phyloP scores from a whole-genome alignment of 257 asterid genomes.

The Anisodus acutangulus region DNA sequence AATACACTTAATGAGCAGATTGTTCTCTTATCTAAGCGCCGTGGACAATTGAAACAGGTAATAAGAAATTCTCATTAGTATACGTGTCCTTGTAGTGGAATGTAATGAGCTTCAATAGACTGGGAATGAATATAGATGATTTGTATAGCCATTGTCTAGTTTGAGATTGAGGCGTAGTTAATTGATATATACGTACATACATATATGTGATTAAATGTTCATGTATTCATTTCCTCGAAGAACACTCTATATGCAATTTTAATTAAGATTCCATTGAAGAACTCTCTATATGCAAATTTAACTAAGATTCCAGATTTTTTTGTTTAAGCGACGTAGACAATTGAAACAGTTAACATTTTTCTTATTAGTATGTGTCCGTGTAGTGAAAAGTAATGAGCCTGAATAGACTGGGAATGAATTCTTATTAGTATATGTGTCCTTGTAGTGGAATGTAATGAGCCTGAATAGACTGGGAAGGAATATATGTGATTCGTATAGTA shows the following conservation, averaged over 20 bases:
- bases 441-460: not conserved
- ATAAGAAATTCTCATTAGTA: too few relatives aligned
- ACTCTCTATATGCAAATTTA: too few relatives aligned
- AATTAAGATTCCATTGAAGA: too few relatives aligned
- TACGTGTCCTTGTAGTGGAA: not conserved
- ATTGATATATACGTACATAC: not conserved
- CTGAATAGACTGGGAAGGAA: not conserved
- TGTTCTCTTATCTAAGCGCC: constrained; percentile 79
- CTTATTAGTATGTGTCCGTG: not conserved
- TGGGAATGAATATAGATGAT: not conserved
- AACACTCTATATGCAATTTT: too few relatives aligned
- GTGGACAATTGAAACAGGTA: constrained; percentile 94
- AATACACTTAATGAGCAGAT: constrained; percentile 81
- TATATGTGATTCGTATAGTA: not conserved
- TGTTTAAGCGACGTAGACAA: constrained; percentile 97
- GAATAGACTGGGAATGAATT: not conserved
- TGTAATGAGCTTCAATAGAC: not conserved
- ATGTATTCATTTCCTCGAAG: too few relatives aligned
- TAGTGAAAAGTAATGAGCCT: not conserved
- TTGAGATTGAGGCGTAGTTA: not conserved
- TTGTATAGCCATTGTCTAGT: not conserved
- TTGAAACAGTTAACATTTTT: constrained; percentile 67
- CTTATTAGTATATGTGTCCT: not conserved
- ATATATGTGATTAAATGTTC: too few relatives aligned
- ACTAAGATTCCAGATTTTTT: constrained; percentile 56